phyloP scores from a whole-genome alignment of 805 yeast species.

The Metschnikowia sp. region DNA sequence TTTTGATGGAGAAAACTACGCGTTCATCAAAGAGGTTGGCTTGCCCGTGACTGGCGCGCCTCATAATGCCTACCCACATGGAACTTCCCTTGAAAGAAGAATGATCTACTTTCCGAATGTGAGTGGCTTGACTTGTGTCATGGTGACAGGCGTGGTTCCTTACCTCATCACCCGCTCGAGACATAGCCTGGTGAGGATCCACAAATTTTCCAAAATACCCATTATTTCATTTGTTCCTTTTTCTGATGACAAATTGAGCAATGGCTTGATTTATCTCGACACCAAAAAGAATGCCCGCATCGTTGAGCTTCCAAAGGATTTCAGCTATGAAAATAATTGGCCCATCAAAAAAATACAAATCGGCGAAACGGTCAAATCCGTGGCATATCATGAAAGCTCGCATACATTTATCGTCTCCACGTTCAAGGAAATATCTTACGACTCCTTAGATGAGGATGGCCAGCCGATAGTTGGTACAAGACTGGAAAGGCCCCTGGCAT shows the following conservation, averaged over 20 bases:
- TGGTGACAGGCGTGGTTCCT: conserved; percentile 74
- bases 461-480: conserved; percentile 55
- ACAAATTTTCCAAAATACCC: conserved; percentile 62
- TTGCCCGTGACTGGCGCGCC: conserved; percentile 71
- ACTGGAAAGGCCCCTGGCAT: conserved; percentile 51
- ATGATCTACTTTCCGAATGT: conserved; percentile 56
- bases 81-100: conserved; percentile 66
- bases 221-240: conserved; percentile 64
- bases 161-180: conserved; percentile 63
- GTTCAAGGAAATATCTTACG: conserved; percentile 53
- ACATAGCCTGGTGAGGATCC: conserved; percentile 60
- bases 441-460: conserved; percentile 73
- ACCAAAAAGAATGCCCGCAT: conserved; percentile 65
- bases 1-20: conserved; percentile 43
- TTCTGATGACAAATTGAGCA: conserved; percentile 33
- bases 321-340: conserved; percentile 56
- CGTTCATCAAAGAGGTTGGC: conserved; percentile 43
- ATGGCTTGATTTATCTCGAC: conserved; percentile 71
- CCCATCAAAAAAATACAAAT: conserved; percentile 53
- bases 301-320: conserved; percentile 44
- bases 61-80: conserved; percentile 67
- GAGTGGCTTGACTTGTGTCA: conserved; percentile 56
- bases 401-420: conserved; percentile 63
- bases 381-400: conserved; percentile 67
- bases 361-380: conserved; percentile 60